A percentile compares a stretch with the other conserved stretches of the same genome.
Conservation (phyloP, 257 asterid species). For the Voacanga thouarsii region DNA sequence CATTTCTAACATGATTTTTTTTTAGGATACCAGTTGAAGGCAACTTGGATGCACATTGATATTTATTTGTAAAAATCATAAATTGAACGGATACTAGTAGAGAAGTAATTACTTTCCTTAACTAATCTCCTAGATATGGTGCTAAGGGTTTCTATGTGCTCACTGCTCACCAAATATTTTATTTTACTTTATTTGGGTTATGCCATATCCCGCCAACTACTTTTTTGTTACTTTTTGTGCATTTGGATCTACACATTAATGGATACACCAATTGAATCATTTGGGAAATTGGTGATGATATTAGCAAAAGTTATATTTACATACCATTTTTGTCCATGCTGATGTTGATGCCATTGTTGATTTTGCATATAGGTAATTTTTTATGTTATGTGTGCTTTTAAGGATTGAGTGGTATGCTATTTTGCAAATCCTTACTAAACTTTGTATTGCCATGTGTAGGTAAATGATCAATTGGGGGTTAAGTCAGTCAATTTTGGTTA, state of each 20-base stretch:
- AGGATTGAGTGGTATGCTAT: slow-evolving; percentile 12
- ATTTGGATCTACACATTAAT: background rate
- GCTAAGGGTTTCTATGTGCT: background rate
- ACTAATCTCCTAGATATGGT: background rate
- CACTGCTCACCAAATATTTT: background rate
- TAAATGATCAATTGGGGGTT: slow-evolving; percentile 68
- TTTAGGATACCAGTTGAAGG: too few species aligned
- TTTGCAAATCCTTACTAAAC: slow-evolving; percentile 15
- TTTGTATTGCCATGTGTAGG: slow-evolving; percentile 40
- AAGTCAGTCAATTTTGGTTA: slow-evolving; percentile 84
- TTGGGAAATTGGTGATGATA: background rate
- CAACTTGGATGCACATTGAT: background rate
- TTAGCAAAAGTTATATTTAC: background rate
- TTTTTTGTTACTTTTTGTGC: background rate
- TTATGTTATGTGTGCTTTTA: slow-evolving; percentile 7
- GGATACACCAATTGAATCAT: background rate
- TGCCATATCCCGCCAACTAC: background rate
- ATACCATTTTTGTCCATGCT: background rate
- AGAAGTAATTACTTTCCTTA: background rate
- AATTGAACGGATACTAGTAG: background rate
- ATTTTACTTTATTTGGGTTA: background rate
- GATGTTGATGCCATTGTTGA: slow-evolving; percentile 98
- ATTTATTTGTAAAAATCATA: too few species aligned
- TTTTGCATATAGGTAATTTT: slow-evolving; percentile 70
- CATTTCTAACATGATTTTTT: slow-evolving; percentile 71